Base-by-base conservation (phyloP, 1,139 yeast genomes). In the Geotrichum restrictum region DNA sequence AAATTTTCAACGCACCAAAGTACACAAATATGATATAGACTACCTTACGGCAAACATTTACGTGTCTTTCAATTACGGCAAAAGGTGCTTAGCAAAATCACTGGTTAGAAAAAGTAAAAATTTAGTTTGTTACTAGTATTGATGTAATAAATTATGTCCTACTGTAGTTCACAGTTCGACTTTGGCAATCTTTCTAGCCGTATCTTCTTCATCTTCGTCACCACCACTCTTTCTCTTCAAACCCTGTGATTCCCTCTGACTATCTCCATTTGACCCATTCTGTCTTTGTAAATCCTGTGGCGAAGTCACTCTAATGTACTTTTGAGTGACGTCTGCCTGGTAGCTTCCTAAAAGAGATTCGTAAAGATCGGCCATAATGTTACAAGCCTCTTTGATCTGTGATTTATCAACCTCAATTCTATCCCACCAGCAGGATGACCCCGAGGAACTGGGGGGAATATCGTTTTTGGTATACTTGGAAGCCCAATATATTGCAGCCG, bases 401-500 rank as follows among this genome's bases (percentile, higher is more conserved):
- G 51, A 45, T 37, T 65, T 61, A 6, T 58, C 52, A 8, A 65
- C 57, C 13, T 60, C 60, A 2, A 62, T 54, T 11, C 49, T 44
- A 14, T 60, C 60, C 59, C 64, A 68, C 71, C 72, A 69, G 22
- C 59, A 57, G 22, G 53, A 47, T 14, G 58, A 61, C 11, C 36
- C 38, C 6, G 39, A 21, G 27, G 31, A 3, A 49, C 52, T 14
- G 45, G 29, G 18, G 45, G 49, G 51, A 37, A 56, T 22, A 47
- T 55, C 48, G 48, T 57, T 42, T 39, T 57, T 51, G 18, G 62
- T 51, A 39, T 61, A 53, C 40, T 60, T 59, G 7, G 65, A 49
- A 3, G 74, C 73, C 67, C 69, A 72, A 56, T 68, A 69, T 18
- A 73, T 57, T 3, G 74, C 72, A 0, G 73, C 72, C 0, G 68